These are phyloP conservation scores for Batkoa obscura DNA, from an alignment of 371 early-diverging fungal species.

Conservation along the genomic window DNA sequence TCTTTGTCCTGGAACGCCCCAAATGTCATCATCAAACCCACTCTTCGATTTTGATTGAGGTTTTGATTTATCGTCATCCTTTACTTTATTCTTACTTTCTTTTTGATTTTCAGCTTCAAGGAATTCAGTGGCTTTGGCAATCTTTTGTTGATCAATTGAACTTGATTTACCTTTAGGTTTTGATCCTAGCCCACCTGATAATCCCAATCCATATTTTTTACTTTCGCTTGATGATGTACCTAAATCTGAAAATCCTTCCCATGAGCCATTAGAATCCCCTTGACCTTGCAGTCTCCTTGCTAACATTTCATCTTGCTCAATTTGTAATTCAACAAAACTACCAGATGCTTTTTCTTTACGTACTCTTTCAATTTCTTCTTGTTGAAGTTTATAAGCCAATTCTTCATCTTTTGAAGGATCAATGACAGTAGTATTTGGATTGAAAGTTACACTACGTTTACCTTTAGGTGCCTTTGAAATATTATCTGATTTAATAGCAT, in stretches of 20 bases:
- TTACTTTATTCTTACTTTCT: background rate
- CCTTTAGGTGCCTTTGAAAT: background rate
- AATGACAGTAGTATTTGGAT: background rate
- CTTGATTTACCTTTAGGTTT: background rate
- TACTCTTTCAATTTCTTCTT: background rate
- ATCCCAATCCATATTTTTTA: conserved; percentile 1
- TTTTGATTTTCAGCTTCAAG: background rate
- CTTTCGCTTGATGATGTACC: background rate
- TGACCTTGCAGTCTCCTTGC: background rate
- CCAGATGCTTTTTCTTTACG: background rate
- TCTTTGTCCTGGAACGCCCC: background rate
- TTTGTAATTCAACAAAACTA: background rate
- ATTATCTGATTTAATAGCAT: conserved; percentile 9
- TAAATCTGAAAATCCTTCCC: background rate
- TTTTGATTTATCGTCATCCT: background rate
- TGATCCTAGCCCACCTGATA: background rate
- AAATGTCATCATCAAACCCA: conserved; percentile 3
- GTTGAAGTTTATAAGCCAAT: background rate
- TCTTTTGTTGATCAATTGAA: background rate
- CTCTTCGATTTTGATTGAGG: background rate
- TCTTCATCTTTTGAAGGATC: background rate
- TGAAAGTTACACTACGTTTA: background rate
- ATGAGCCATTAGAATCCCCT: background rate
- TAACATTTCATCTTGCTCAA: conserved; percentile 3
- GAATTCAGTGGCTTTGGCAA: background rate